These are phyloP conservation scores for Anthostomella pinea DNA, from an alignment of 2,329 filamentous ascomycete genomes.

Conservation along the genomic window DNA sequence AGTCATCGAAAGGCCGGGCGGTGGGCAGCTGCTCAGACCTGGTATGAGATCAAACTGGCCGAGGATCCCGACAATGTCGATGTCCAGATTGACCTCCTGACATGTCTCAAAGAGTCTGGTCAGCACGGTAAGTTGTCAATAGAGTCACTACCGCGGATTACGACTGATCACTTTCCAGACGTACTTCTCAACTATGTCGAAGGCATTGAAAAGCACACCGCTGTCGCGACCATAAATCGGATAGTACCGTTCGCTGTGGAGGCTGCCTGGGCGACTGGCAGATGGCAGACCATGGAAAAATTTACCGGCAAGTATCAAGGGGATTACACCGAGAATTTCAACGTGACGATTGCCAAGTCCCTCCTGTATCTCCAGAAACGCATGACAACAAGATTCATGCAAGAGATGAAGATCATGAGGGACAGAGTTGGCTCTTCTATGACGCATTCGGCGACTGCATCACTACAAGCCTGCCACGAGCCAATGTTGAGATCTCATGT, in stretches of 20 bases:
- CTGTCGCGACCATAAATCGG: slow-evolving; percentile 51
- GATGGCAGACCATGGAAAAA: slow-evolving; percentile 72
- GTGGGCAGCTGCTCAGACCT: slow-evolving; percentile 93
- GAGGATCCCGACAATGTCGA: slow-evolving; percentile 75
- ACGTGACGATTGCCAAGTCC: slow-evolving; percentile 72
- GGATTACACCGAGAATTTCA: slow-evolving; percentile 65
- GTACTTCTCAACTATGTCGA: slow-evolving; percentile 84
- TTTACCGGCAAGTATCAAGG: slow-evolving; percentile 59
- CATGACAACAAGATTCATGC: slow-evolving; percentile 49
- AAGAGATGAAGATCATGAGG: slow-evolving; percentile 62
- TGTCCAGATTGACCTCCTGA: slow-evolving; percentile 77
- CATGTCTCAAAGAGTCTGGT: slow-evolving; percentile 90
- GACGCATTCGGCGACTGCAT: slow-evolving; percentile 73
- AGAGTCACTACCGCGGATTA: not conserved
- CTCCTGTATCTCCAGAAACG: slow-evolving; percentile 58
- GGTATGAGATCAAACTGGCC: slow-evolving; percentile 90
- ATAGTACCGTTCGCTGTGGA: slow-evolving; percentile 84
- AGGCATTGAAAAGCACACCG: slow-evolving; percentile 56
- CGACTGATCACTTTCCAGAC: slow-evolving; percentile 49
- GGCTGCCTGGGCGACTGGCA: slow-evolving; percentile 84
- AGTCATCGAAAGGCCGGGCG: slow-evolving; percentile 90
- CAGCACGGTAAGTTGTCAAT: slow-evolving; percentile 72
- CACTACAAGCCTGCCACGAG: slow-evolving; percentile 80
- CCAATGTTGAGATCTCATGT: slow-evolving; percentile 84
- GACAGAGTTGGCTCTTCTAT: slow-evolving; percentile 70